Base-by-base conservation (phyloP, 176 grass and related monocot genomes). In the Paspalum vaginatum region DNA sequence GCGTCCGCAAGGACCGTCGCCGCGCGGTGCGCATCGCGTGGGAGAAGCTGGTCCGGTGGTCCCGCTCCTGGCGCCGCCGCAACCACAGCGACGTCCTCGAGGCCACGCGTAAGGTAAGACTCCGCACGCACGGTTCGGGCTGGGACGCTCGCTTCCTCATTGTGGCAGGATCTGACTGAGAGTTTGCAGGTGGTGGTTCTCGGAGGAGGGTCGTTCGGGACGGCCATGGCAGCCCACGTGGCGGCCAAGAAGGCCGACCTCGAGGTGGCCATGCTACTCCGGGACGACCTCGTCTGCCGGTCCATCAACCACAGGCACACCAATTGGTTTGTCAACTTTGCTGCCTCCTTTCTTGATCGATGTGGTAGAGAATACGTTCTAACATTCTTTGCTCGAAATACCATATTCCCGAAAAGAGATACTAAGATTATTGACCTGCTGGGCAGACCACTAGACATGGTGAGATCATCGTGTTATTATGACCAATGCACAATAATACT, bases 31-130 rank as follows among this genome's bases (percentile, higher is more conserved):
- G 90, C 53, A 82, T 89, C 73, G 92, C 92, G 27, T 94, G 92
- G 95, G 95, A 98, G 92, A 98, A 98, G 88, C 89, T 98, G 5
- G 83, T 98, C 16, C 86, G 92, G 10, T 98, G 92, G 92, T 98
- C 92, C 55, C 88, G 90, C 66, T 98, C 90, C 21, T 93, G 86
- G 95, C 76, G 95, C 16, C 78, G 85, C 17, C 89, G 85, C 53
- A 92, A 92, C 58, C 83, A 82, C 37, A 88, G 83, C 83, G 94
- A 94, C 81, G 70, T 94, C 32, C 88, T 98, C 42, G 89, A 92
- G 80, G 68, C 65, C n/a, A 97, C 91, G 71, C 88, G 83, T 43
- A 97, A 97, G 91, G 94, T 93, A 37, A 4, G 47, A 17, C 9
- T 38, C 8, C 63, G 2, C 13, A 6, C 45, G 4, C 46, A 15